Percentiles rank a stretch among this genome's conserved stretches.
phyloP scores from a whole-genome alignment of 2,329 filamentous ascomycete species.

The Chaetomiaceae sp. region DNA sequence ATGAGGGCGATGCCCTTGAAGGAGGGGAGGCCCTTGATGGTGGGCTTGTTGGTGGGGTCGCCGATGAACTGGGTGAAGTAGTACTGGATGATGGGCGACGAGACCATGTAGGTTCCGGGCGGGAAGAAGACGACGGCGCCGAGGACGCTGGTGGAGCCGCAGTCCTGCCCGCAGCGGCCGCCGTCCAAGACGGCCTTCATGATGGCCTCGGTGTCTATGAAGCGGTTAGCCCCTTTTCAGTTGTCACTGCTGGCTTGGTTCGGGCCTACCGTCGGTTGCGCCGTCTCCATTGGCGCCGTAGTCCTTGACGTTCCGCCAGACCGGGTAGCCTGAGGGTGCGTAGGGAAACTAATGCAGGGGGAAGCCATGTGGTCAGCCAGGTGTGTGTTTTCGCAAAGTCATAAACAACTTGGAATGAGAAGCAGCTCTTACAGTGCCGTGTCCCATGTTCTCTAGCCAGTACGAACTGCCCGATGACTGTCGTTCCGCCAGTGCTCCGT shows the following conservation, averaged over 20 bases:
- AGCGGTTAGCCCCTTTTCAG: no score
- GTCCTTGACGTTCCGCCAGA: slow-evolving; percentile 40
- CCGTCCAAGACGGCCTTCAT: slow-evolving; percentile 31
- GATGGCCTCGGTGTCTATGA: slow-evolving; percentile 33
- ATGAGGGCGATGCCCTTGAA: slow-evolving; percentile 47
- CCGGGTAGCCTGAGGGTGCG: slow-evolving; percentile 10
- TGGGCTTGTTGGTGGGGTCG: slow-evolving; percentile 54
- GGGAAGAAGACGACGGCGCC: slow-evolving; percentile 69
- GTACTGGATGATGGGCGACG: slow-evolving; percentile 58
- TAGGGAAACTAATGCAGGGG: background rate
- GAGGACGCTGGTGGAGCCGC: slow-evolving; percentile 40
- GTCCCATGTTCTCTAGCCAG: no score
- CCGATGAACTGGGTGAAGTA: slow-evolving; percentile 71
- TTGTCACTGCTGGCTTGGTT: no score
- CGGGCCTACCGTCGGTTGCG: slow-evolving; percentile 27
- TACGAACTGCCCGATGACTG: no score
- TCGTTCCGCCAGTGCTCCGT: no score
- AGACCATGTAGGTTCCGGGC: slow-evolving; percentile 63
- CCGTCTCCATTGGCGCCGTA: slow-evolving; percentile 34
- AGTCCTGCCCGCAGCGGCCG: slow-evolving; percentile 59
- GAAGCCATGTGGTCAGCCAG: background rate
- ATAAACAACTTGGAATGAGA: no score
- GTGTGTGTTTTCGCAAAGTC: no score
- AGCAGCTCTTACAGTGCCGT: no score
- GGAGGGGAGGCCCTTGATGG: slow-evolving; percentile 46